These are phyloP conservation scores for Backusella sp. DNA, from an alignment of 192 early-diverging fungal species.

Conservation along the genomic window DNA sequence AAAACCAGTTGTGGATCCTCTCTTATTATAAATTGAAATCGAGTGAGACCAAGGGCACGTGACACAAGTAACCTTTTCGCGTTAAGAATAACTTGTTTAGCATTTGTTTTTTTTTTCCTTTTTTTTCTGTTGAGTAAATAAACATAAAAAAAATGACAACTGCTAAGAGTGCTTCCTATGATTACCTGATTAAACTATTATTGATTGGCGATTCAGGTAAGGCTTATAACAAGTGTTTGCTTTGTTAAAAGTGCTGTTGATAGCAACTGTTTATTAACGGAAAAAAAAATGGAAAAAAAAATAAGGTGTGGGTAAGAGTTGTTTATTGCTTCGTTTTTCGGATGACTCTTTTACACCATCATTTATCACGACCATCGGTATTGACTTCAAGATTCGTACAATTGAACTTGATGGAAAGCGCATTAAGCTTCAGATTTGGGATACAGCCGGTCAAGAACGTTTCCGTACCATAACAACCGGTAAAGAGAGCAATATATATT, in stretches of 20 bases:
- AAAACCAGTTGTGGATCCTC: not conserved
- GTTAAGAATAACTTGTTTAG: not conserved
- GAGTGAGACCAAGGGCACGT: not conserved
- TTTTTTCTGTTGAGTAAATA: not conserved
- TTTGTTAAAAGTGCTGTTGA: not conserved
- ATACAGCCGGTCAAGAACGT: conserved; percentile 98
- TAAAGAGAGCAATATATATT: conserved; percentile 26
- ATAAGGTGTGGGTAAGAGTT: conserved; percentile 93
- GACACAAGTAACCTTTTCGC: not conserved
- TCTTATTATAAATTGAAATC: not conserved
- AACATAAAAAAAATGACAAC: conserved; percentile 14
- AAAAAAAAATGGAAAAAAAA: not conserved
- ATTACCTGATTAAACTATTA: conserved; percentile 98
- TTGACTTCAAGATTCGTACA: conserved; percentile 99
- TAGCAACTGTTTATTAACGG: not conserved
- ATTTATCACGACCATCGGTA: conserved; percentile 99
- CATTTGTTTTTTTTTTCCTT: not conserved
- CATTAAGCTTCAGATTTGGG: conserved; percentile 99
- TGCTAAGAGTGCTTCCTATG: conserved; percentile 91
- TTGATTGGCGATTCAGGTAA: conserved; percentile 97
- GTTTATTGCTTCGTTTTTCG: conserved; percentile 94
- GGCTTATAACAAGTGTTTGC: conserved; percentile 1
- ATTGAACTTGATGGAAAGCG: conserved; percentile 99
- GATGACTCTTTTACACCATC: conserved; percentile 99
- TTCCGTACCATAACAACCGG: conserved; percentile 99